These are phyloP conservation scores for Moelleriella libera DNA, from an alignment of 2,329 filamentous ascomycete genomes.

Conservation along the genomic window DNA sequence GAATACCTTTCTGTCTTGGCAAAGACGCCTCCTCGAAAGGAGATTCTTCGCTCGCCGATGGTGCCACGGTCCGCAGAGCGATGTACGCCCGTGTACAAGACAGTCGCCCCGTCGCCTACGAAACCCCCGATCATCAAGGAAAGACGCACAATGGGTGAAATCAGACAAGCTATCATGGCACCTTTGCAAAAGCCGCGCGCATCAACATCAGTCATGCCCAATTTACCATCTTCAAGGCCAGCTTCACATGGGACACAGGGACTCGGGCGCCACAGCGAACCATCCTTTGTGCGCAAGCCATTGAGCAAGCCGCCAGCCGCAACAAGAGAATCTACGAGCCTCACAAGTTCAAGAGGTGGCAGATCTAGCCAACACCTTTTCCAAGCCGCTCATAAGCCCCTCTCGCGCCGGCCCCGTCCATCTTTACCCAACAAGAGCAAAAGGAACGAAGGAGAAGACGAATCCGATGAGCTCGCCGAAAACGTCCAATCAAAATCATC, in stretches of 20 bases:
- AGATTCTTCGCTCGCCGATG: background rate
- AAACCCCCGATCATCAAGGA: background rate
- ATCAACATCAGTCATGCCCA: background rate
- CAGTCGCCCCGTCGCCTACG: background rate
- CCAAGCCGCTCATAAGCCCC: background rate
- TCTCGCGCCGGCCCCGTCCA: conserved; percentile 2
- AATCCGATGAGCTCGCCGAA: conserved; percentile 1
- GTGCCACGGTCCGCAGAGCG: conserved; percentile 3
- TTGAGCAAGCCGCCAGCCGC: background rate
- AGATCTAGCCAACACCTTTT: background rate
- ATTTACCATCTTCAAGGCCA: background rate
- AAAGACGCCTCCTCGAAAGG: background rate
- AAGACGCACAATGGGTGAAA: conserved; percentile 4
- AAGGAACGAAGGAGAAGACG: conserved; percentile 1
- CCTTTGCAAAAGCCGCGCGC: background rate
- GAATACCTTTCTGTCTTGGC: background rate
- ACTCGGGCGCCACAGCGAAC: background rate
- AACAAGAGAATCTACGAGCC: background rate
- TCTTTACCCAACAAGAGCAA: background rate
- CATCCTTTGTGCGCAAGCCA: background rate
- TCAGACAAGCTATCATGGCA: conserved; percentile 4
- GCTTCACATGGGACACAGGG: no score
- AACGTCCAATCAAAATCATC: conserved; percentile 4
- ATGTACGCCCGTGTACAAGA: conserved; percentile 4
- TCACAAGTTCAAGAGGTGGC: background rate